Evolutionary conservation across 2,329 filamentous ascomycete species (phyloP), one percentile per base, ranked within the genome.

Genomic region (Calonectria pseudoturangicola): DNA sequence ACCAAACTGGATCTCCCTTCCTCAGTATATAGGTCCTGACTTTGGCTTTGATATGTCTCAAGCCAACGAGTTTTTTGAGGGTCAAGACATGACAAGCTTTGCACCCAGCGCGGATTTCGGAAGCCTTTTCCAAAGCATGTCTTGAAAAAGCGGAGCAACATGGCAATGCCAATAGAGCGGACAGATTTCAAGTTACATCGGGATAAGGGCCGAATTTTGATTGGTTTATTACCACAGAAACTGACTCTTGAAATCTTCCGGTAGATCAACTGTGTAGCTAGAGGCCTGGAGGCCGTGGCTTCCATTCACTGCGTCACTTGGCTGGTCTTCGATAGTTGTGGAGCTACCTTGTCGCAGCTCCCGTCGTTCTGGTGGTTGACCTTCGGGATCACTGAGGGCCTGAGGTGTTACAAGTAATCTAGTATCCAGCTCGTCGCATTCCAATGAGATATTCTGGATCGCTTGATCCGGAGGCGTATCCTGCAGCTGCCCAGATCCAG

Each of bases 11-110:
- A 41, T 39, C 28, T 63, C 66, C 3, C 50, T 72, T 18, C 48
- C 69, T 25, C 48, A 69, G n/a, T 72, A 72, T 30, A 72, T 54
- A 13, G 70, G 70, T 0, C 70, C 70, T 5, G 70, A 72, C 27
- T 72, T 72, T 47, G 70, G 70, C 9, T 72, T 72, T 15, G 70
- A 72, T 18, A 60, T 60, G 54, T 60, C 54, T 3, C 33, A 60
- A 21, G 33, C 70, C 4, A 54, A 51, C 30, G 30, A 43, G 10
- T n/a, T 70, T 54, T 43, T 50, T 10, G 54, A 41, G 12, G 33
- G 50, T 10, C 66, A 72, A 28, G 70, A 66, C 12, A 12, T 60
- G n/a, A 27, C 33, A 18, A 60, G 18, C 21, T 25, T 60, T 25
- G 33, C 33, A 4, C 39, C 33, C 12, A 60, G 39, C 54, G 41